Evolutionary conservation across 2,329 filamentous ascomycete species (phyloP).

Genomic region (Beauveria asiatica): DNA sequence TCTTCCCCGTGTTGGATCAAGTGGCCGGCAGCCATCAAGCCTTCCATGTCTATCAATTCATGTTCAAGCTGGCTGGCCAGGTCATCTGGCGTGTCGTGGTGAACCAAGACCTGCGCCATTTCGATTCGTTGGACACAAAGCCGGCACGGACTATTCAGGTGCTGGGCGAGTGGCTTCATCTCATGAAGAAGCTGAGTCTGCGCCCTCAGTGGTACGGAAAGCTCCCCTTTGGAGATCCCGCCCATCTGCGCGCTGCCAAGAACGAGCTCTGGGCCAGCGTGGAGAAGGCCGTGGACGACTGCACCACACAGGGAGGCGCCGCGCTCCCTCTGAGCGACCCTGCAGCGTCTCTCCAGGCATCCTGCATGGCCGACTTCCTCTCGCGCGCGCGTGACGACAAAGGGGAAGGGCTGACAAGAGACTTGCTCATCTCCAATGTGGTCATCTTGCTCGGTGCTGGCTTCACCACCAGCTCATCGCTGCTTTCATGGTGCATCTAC

Average conservation of each 20-base stretch:
- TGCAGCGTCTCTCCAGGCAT: neutral
- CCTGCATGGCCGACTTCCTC: constrained; percentile 34
- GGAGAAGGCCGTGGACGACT: constrained; percentile 25
- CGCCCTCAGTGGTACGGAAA: constrained; percentile 42
- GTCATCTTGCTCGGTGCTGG: constrained; percentile 42
- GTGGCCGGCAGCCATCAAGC: constrained; percentile 34
- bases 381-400: constrained; percentile 39
- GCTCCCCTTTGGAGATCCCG: constrained; percentile 44
- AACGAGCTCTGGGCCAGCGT: constrained; percentile 27
- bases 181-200: constrained; percentile 47
- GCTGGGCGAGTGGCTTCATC: constrained; percentile 37
- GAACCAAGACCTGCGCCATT: constrained; percentile 31
- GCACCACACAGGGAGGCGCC: neutral
- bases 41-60: constrained; percentile 35
- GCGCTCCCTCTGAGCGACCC: neutral
- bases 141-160: constrained; percentile 37
- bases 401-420: constrained; percentile 37
- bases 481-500: constrained; percentile 46
- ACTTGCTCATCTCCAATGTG: constrained; percentile 17
- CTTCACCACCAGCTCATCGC: constrained; percentile 45
- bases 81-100: constrained; percentile 30
- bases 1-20: constrained; percentile 35
- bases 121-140: constrained; percentile 29
- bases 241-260: constrained; percentile 23
- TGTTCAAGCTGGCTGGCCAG: constrained; percentile 33